Evolutionary conservation across 2,329 filamentous ascomycete genomes (phyloP), one percentile per base, ranked within the genome.

Genomic region (Colletotrichum horii): DNA sequence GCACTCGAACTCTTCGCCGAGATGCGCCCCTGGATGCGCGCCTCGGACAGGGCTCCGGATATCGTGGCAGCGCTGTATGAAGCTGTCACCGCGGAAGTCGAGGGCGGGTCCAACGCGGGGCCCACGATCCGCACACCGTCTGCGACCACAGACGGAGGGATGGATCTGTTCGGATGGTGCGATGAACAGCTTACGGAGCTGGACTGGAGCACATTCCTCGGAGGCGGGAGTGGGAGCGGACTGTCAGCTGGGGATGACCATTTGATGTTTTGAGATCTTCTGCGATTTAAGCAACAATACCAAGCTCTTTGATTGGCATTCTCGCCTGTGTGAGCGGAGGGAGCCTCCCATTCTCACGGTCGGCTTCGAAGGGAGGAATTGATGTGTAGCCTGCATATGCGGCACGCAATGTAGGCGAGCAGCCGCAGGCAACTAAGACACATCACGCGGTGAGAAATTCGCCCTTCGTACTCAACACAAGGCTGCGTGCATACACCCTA

Each of bases 11-110:
- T 79, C 8, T 81, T 81, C 60, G 70, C 76, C 6, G 80, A 81
- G 71, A 82, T 81, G 80, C 74, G 79, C n/a, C 77, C 80, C 1
- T 81, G 79, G 79, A 81, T 81, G 80, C 78, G 80, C 4, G 55
- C 77, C 16, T 80, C 79, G 3, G 80, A 81, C 55, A 78, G 78
- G 56, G 78, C 80, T 1, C 80, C 80, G 2, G 80, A 81, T 30
- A 80, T 80, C 8, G 76, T 81, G 22, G 75, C 80, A 6, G 78
- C 80, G n/a, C 65, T 81, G 43, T 81, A 79, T 67, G 79, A 82
- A 43, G 80, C 79, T 6, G 71, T 80, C 28, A 80, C 78, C 3
- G 74, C 76, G 12, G 77, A 79, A 2, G 73, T 74, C 19, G 79
- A 81, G 7, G 78, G 71, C 19, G 71, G 67, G 6, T 65, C 72